A percentile compares a stretch with the other conserved stretches of the same genome.
These are phyloP conservation scores for Acacia confusa DNA, from an alignment of 306 rosid species.

Conservation along the genomic window DNA sequence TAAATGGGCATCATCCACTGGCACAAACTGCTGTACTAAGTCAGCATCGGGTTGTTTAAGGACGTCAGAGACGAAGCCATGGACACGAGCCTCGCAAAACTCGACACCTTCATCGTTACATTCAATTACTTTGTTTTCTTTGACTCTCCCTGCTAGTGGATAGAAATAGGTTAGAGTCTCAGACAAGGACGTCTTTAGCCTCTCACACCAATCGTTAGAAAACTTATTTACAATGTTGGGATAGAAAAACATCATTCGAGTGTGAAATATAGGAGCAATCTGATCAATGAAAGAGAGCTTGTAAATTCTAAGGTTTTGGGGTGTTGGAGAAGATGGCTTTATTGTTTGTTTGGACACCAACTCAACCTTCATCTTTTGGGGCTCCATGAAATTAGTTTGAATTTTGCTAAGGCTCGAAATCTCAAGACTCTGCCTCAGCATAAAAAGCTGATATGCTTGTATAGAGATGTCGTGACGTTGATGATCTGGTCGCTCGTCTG, in stretches of 20 bases:
- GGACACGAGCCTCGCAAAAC: conserved; percentile 35
- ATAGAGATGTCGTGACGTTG: background rate
- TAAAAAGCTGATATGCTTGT: background rate
- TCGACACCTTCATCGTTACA: conserved; percentile 38
- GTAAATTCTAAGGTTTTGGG: background rate
- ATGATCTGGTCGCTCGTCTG: too few species aligned
- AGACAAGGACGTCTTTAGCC: conserved; percentile 35
- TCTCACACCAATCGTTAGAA: background rate
- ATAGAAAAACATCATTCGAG: conserved; percentile 15
- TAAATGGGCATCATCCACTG: background rate
- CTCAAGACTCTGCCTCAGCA: background rate
- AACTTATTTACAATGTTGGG: background rate
- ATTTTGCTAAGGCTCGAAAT: background rate
- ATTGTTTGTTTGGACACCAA: background rate
- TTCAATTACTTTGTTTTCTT: conserved; percentile 18
- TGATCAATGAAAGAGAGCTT: conserved; percentile 11
- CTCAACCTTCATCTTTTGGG: background rate
- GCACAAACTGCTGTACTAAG: conserved; percentile 10
- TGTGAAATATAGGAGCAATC: background rate
- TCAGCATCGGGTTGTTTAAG: conserved; percentile 34
- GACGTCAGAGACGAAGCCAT: conserved; percentile 21
- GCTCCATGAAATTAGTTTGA: background rate
- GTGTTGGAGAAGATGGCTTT: conserved; percentile 8
- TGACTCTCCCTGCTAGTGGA: conserved; percentile 48
- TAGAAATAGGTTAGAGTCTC: conserved; percentile 33